phyloP scores from a whole-genome alignment of 805 yeast species.

The Scheffersomyces lignosus region DNA sequence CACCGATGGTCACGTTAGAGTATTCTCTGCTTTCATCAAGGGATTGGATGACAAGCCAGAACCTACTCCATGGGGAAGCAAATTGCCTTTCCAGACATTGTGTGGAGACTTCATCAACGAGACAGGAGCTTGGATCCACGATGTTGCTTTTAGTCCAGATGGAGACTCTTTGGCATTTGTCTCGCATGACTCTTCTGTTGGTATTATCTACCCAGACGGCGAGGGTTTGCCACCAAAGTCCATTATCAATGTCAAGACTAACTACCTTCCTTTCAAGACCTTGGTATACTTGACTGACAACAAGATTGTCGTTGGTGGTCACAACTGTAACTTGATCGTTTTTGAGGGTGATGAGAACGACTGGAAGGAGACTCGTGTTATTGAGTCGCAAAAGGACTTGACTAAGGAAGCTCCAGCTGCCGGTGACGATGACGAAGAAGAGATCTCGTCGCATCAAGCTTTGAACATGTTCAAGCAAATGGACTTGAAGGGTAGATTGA shows the following conservation, averaged over 20 bases:
- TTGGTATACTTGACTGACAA: constrained; percentile 66
- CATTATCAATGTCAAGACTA: constrained; percentile 58
- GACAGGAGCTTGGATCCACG: constrained; percentile 91
- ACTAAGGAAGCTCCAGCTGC: constrained; percentile 46
- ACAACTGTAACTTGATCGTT: constrained; percentile 85
- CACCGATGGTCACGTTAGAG: constrained; percentile 89
- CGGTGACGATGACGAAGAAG: constrained; percentile 44
- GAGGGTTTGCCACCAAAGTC: constrained; percentile 63
- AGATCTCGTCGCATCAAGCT: constrained; percentile 69
- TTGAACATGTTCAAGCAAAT: constrained; percentile 92
- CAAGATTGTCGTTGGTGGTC: constrained; percentile 84
- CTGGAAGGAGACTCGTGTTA: constrained; percentile 60
- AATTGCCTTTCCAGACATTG: constrained; percentile 89
- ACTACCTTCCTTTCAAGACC: constrained; percentile 77
- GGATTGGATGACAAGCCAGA: constrained; percentile 83
- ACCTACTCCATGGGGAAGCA: constrained; percentile 88
- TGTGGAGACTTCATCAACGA: constrained; percentile 74
- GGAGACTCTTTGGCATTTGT: constrained; percentile 80
- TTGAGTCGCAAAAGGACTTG: constrained; percentile 51
- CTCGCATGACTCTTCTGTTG: constrained; percentile 83
- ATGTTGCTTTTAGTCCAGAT: constrained; percentile 77
- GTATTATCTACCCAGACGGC: constrained; percentile 75
- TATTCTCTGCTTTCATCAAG: constrained; percentile 85
- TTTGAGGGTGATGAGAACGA: constrained; percentile 67
- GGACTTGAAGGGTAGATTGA: constrained; percentile 87